These are phyloP conservation scores for Harringtonia lauricola DNA, from an alignment of 2,329 filamentous ascomycete genomes.

Conservation along the genomic window DNA sequence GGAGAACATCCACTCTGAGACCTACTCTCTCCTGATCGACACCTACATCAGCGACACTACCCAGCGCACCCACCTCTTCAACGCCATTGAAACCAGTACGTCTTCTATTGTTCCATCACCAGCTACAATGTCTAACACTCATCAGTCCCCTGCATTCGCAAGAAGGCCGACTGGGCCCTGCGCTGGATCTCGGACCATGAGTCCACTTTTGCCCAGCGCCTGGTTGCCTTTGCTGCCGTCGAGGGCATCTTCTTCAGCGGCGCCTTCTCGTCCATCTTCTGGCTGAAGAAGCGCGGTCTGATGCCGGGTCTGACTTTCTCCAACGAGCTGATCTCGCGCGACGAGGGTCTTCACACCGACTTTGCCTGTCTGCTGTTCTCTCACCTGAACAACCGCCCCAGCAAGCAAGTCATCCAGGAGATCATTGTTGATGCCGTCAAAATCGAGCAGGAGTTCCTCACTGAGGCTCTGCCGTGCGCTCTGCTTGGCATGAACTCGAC, in stretches of 20 bases:
- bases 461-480: conserved; percentile 83
- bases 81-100: conserved; percentile 94
- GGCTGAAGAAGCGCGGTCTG: conserved; percentile 99
- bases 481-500: conserved; percentile 95
- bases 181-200: conserved; percentile 89
- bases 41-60: conserved; percentile 98
- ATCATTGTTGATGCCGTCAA: conserved; percentile 90
- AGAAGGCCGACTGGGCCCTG: conserved; percentile 97
- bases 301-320: conserved; percentile 99
- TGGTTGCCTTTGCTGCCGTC: conserved; percentile 93
- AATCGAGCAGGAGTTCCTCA: conserved; percentile 97
- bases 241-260: conserved; percentile 99
- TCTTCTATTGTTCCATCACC: conserved; percentile 20
- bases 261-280: conserved; percentile 98
- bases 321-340: conserved; percentile 98
- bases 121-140: conserved; percentile 1
- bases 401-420: conserved; percentile 66
- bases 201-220: conserved; percentile 88
- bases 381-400: conserved; percentile 87
- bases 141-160: conserved; percentile 84
- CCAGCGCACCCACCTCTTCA: conserved; percentile 90
- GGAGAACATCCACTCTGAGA: conserved; percentile 99
- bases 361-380: conserved; percentile 97
- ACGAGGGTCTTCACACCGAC: conserved; percentile 98
- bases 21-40: conserved; percentile 97